These are phyloP conservation scores for Pelargonium fulgidum DNA, from an alignment of 441 rosid species.

Conservation along the genomic window DNA sequence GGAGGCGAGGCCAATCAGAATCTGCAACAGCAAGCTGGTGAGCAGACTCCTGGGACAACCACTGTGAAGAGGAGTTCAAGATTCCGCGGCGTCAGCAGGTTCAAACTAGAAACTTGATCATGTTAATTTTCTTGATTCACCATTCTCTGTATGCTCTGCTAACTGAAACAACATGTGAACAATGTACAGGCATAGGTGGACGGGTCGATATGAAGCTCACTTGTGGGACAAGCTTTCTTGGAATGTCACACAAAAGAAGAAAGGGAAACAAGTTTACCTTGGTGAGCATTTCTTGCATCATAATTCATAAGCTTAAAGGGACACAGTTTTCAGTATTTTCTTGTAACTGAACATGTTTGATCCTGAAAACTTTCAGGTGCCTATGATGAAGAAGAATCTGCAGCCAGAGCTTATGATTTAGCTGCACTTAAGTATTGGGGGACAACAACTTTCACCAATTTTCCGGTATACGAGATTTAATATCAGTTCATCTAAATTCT, in stretches of 20 bases:
- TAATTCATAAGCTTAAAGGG: neutral
- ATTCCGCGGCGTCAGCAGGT: constrained; percentile 68
- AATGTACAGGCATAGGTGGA: constrained; percentile 45
- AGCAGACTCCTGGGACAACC: constrained; percentile 4
- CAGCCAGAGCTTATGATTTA: constrained; percentile 34
- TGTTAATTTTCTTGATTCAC: neutral
- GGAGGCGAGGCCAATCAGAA: constrained; percentile 16
- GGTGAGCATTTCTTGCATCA: constrained; percentile 32
- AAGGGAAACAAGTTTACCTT: constrained; percentile 58
- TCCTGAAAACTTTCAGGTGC: constrained; percentile 29
- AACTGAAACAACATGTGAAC: neutral
- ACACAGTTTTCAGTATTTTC: neutral
- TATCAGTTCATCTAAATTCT: neutral
- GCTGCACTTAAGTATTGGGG: neutral
- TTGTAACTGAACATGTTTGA: constrained; percentile 4
- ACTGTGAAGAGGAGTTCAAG: constrained; percentile 60
- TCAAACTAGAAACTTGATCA: constrained; percentile 8
- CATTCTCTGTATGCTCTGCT: neutral
- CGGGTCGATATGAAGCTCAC: constrained; percentile 53
- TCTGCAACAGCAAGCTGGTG: constrained; percentile 19
- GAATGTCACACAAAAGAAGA: constrained; percentile 51
- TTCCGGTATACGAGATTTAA: constrained; percentile 16
- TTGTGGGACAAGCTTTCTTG: constrained; percentile 53
- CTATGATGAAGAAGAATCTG: constrained; percentile 42
- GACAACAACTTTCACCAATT: constrained; percentile 27